Evolutionary conservation across 805 yeast species (phyloP), one percentile per base, ranked within the genome.

Genomic region (Ogataea degrootiae): DNA sequence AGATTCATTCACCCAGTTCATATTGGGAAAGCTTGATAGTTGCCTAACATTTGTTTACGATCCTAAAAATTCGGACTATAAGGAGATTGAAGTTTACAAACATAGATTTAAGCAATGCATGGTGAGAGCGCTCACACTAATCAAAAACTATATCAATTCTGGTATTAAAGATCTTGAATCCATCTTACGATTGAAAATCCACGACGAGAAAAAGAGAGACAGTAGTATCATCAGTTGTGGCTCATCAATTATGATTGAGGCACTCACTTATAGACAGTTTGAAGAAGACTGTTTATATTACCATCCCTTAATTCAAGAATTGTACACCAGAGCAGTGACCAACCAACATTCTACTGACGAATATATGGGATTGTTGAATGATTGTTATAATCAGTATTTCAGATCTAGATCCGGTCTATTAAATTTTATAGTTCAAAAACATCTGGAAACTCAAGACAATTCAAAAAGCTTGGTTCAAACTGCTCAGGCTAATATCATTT

Each of bases 31-130:
- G 44, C 69, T 92, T 42, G 96, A 90, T 59, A 69, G 66, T 15
- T 87, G 95, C 34, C 65, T 91, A 36, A 66, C 59, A 2, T 91
- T 87, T 61, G 72, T 83, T 5, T 70, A 73, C 8, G 66, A 68
- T 3, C 77, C 82, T 45, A 65, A 71, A 6, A 82, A 82, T 48
- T 51, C 60, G 5, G 50, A 60, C 9, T 85, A 85, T 58, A 82
- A 79, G 59, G 96, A 90, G 45, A 70, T 79, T 11, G 92, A 82
- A 26, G 60, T 79, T 2, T 89, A 87, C 61, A 76, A 75, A 42
- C 79, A 82, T 52, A 76, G 91, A 49, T 88, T 87, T 67, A 79
- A 86, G 51, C 95, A 87, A 57, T 87, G 96, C 58, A 73, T 89
- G 75, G 82, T 91, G 1, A 75, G 96, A 49, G 83, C 95, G 1